Evolutionary conservation across 495 filamentous ascomycete species (phyloP).

Genomic region (Penicillium turbatum): DNA sequence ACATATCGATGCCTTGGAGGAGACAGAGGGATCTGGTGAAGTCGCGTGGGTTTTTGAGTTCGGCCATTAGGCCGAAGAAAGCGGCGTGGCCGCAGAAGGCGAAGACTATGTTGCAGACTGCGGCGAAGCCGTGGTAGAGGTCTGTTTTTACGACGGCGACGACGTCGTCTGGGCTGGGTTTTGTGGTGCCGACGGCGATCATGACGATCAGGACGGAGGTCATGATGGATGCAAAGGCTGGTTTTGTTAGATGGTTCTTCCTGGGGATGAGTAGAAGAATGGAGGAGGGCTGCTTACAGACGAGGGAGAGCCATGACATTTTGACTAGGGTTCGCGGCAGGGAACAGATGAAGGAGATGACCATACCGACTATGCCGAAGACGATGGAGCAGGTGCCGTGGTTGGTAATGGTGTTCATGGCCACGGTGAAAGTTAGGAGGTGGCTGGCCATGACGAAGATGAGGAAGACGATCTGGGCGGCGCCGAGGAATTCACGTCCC

Average conservation of each 20-base stretch:
- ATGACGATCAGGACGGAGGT: conserved; percentile 67
- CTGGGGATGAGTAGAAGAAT: neutral
- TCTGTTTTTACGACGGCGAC: conserved; percentile 29
- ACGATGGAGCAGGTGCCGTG: conserved; percentile 67
- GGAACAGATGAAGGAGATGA: conserved; percentile 60
- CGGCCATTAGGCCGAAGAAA: conserved; percentile 72
- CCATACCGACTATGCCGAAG: conserved; percentile 62
- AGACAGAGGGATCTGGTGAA: conserved; percentile 63
- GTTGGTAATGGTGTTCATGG: conserved; percentile 63
- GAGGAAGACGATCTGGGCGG: conserved; percentile 62
- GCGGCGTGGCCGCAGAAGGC: conserved; percentile 59
- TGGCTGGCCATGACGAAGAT: conserved; percentile 77
- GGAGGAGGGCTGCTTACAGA: conserved; percentile 39
- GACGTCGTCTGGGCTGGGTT: conserved; percentile 23
- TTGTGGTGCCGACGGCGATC: conserved; percentile 54
- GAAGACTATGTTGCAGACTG: conserved; percentile 47
- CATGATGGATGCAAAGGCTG: conserved; percentile 62
- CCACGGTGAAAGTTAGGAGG: conserved; percentile 70
- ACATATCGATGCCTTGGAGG: conserved; percentile 60
- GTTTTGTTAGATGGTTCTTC: conserved; percentile 20
- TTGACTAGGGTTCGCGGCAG: conserved; percentile 63
- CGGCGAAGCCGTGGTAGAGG: conserved; percentile 37
- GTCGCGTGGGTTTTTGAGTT: conserved; percentile 65
- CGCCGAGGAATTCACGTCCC: conserved; percentile 61
- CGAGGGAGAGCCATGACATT: conserved; percentile 60